Base-by-base conservation (phyloP, 768 basidiomycete species). In the Psilocybe azurescens region DNA sequence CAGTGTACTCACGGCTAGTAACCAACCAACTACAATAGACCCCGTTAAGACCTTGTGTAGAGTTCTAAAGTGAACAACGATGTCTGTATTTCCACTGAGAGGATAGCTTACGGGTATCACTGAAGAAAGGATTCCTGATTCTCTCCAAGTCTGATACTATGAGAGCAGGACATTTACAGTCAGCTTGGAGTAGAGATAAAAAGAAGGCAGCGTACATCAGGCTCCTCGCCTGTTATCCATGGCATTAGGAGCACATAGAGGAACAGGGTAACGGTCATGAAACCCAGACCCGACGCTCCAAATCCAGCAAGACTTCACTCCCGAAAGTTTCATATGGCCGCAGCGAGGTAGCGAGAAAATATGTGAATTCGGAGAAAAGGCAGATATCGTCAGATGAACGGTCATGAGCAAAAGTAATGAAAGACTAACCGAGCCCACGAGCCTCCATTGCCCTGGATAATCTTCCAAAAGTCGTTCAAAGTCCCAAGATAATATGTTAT, bases 111-210 rank as follows among this genome's bases (percentile, higher is more conserved):
- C 83, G 32, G 90, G 91, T 65, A 93, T 90, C 8, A 89, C 83
- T 2, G 79, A 82, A 1, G 89, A 89, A 32, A 93, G 74, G 20
- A 86, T 75, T 20, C 87, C 86, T 4, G 90, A 91, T 66, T 89
- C 78, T 66, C 88, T 80, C 91, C 91, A 93, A 14, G 84, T 83
- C 51, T 81, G 86, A 69, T 90, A 93, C 91, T 93, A 28, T 24
- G 5, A 33, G 36, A 2, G n/a, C 20, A 18, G 41, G n/a, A 18
- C 24, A 24, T 24, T 24, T 2, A 24, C 24, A 24, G 24, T 24
- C 24, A 24, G 24, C 24, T 0, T 24, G 24, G 24, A 24, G 24
- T 24, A 24, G 24, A 24, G 24, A 24, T 48, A 28, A 41, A 24
- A 16, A 44, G 32, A 33, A 5, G n/a, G 38, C 48, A 30, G 81